Conservation (phyloP, 805 yeast genomes). For the Priceomyces haplophilus region DNA sequence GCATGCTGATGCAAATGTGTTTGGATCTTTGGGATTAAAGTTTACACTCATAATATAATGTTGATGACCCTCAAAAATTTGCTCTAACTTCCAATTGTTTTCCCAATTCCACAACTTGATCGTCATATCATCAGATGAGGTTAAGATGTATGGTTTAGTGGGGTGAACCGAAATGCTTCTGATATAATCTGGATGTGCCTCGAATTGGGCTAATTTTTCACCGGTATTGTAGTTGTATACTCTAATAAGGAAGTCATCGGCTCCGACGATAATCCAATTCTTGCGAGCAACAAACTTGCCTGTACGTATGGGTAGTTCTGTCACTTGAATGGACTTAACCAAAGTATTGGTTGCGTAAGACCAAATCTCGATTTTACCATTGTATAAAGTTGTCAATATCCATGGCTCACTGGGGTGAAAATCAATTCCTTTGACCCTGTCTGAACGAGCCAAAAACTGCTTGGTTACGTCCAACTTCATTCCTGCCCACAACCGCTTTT, state of each 20-base stretch:
- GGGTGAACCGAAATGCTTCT: conserved; percentile 94
- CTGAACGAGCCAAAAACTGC: conserved; percentile 86
- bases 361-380: conserved; percentile 91
- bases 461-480: conserved; percentile 55
- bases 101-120: conserved; percentile 98
- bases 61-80: conserved; percentile 90
- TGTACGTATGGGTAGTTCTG: conserved; percentile 94
- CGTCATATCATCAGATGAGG: conserved; percentile 89
- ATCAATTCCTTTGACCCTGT: conserved; percentile 96
- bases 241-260: conserved; percentile 92
- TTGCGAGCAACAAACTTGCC: conserved; percentile 94
- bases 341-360: conserved; percentile 81
- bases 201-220: conserved; percentile 91
- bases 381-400: conserved; percentile 87
- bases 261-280: conserved; percentile 95
- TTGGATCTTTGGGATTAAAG: conserved; percentile 96
- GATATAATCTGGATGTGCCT: conserved; percentile 97
- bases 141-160: conserved; percentile 79
- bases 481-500: conserved; percentile 1
- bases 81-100: conserved; percentile 83
- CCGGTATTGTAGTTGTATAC: conserved; percentile 94
- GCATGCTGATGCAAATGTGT: conserved; percentile 96
- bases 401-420: conserved; percentile 98
- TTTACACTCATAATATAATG: conserved; percentile 94
- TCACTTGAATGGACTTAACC: conserved; percentile 87